A percentile compares a stretch with the other conserved stretches of the same genome.
These are phyloP conservation scores for Rhizophagus prolifer DNA, from an alignment of 192 early-diverging fungal species.

Conservation along the genomic window DNA sequence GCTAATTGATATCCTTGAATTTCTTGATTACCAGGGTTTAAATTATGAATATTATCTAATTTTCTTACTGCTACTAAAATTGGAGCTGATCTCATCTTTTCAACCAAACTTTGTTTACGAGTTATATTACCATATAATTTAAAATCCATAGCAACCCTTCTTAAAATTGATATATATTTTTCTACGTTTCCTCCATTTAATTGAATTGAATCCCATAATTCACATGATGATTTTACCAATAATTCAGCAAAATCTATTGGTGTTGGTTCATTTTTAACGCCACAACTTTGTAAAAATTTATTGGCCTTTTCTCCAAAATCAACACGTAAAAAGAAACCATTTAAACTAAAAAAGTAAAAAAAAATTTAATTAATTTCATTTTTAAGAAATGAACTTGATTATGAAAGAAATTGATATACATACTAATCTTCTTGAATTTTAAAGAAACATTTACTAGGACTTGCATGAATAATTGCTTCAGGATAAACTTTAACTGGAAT, in stretches of 20 bases:
- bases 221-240: slow-evolving; percentile 56
- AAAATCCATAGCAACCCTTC: slow-evolving; percentile 70
- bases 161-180: slow-evolving; percentile 66
- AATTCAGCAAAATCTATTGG: slow-evolving; percentile 67
- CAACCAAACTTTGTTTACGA: slow-evolving; percentile 43
- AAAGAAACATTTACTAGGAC: no score
- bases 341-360: slow-evolving; percentile 34
- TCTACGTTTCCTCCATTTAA: slow-evolving; percentile 45
- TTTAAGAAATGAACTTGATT: slow-evolving; percentile 41
- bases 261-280: slow-evolving; percentile 78
- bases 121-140: slow-evolving; percentile 36
- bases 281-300: slow-evolving; percentile 77
- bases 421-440: not conserved
- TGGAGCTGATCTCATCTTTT: slow-evolving; percentile 22
- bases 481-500: slow-evolving; percentile 53
- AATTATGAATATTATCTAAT: slow-evolving; percentile 53
- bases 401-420: not conserved
- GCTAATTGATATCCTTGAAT: no score
- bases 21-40: not conserved
- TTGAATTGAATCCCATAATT: slow-evolving; percentile 52
- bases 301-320: slow-evolving; percentile 76
- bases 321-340: slow-evolving; percentile 56
- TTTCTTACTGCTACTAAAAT: slow-evolving; percentile 32
- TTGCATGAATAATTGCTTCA: not conserved
- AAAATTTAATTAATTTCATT: not conserved